Evolutionary conservation across 2,329 filamentous ascomycete genomes (phyloP), one percentile per base, ranked within the genome.

Genomic region (Calonectria henricotiae): DNA sequence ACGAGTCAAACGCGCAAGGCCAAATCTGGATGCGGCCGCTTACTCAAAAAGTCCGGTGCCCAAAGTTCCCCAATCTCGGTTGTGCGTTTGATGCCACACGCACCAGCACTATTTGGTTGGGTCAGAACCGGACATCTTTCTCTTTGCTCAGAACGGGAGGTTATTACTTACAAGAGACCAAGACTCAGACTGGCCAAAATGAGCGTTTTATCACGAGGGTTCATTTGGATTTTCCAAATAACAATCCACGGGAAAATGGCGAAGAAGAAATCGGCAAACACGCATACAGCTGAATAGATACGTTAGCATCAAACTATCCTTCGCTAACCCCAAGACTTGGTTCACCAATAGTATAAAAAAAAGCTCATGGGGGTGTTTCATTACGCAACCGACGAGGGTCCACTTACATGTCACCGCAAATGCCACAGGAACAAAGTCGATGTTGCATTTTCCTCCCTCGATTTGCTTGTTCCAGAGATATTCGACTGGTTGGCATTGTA

Each of bases 211-310:
- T 85, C 84, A 13, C 81, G 78, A 15, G 77, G 79, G 27, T 82
- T 80, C 82, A 85, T 85, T 35, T 82, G 80, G 11, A 85, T 71
- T 4, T 78, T 79, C 83, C 82, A 84, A 30, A 85, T 78, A n/a
- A 85, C 76, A 5, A 83, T 77, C 82, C 83, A 85, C 0, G 83
- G 83, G 17, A 84, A 81, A 13, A 79, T 68, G 54, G 81, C 81
- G 58, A 82, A 82, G 69, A 80, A 80, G 54, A 83, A 82, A 67
- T 83, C 82, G 65, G 75, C 76, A 5, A 79, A 67, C 12, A 80
- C 72, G 15, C 65, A 69, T 2, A 37, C 67, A 15, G 30, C 71
- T 73, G 2, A 9, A 41, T 6, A n/a, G 20, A 17, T 25, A 0
- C 13, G 13, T 61, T 32, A 61, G 55, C 20, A 43, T 30, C 11